Percentiles rank a stretch among this genome's conserved stretches.
phyloP scores from a whole-genome alignment of 108 stramenopile genomes.

The Tribonema minus region DNA sequence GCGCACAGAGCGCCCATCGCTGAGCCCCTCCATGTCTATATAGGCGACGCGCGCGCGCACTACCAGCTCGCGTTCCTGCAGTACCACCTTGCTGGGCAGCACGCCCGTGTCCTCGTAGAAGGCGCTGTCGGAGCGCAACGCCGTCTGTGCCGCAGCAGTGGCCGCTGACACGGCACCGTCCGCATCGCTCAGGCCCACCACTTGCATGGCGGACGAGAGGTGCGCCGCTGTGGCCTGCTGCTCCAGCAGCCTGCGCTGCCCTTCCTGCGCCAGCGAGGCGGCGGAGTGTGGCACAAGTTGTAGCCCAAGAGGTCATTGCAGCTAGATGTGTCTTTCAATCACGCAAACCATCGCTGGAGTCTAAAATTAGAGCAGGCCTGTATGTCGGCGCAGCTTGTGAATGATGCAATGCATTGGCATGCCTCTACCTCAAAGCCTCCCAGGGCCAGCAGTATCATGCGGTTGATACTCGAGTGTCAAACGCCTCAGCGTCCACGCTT shows the following conservation, averaged over 20 bases:
- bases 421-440: too few relatives aligned
- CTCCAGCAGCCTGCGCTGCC: neutral
- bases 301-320: too few relatives aligned
- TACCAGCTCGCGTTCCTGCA: slow-evolving; percentile 19
- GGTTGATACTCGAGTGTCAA: neutral
- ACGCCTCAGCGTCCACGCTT: neutral
- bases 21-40: slow-evolving; percentile 36
- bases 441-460: too few relatives aligned
- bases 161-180: neutral
- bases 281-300: neutral
- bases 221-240: neutral
- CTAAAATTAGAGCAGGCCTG: too few relatives aligned
- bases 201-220: too few relatives aligned
- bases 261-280: neutral
- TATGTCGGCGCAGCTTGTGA: too few relatives aligned
- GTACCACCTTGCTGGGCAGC: slow-evolving; percentile 36
- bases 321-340: too few relatives aligned
- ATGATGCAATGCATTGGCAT: too few relatives aligned
- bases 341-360: too few relatives aligned
- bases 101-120: slow-evolving; percentile 22
- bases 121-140: neutral
- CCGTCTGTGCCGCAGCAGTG: neutral
- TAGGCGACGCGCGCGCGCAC: slow-evolving; percentile 29
- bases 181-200: neutral
- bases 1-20: slow-evolving; percentile 18